Percentiles rank a stretch among this genome's conserved stretches.
These are phyloP conservation scores for Carex pumila DNA, from an alignment of 176 grass and related monocot species.

Conservation along the genomic window DNA sequence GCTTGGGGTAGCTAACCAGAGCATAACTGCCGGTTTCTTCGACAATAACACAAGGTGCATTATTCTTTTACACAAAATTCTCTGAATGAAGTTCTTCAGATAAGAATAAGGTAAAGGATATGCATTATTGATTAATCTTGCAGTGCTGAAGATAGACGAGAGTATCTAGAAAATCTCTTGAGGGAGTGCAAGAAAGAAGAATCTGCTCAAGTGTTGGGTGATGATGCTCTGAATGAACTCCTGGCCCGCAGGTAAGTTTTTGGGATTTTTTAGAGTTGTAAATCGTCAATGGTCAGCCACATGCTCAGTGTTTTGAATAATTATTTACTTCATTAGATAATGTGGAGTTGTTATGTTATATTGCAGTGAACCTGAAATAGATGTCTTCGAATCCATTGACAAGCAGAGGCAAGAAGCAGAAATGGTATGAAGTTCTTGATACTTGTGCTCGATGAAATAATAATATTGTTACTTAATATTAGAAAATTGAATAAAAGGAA, in stretches of 20 bases:
- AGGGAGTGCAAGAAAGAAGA: slow-evolving; percentile 98
- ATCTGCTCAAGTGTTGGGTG: slow-evolving; percentile 75
- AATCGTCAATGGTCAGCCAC: not conserved
- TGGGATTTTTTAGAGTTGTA: not conserved
- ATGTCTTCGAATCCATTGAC: slow-evolving; percentile 88
- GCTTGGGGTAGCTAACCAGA: slow-evolving; percentile 97
- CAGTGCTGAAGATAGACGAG: slow-evolving; percentile 96
- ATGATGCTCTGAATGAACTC: slow-evolving; percentile 93
- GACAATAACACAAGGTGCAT: slow-evolving; percentile 95
- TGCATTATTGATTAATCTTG: slow-evolving; percentile 9
- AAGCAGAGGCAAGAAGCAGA: slow-evolving; percentile 87
- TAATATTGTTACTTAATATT: slow-evolving; percentile 8
- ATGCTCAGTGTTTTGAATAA: not conserved
- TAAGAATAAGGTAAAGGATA: not conserved
- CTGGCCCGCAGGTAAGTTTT: slow-evolving; percentile 68
- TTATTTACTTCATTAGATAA: not conserved
- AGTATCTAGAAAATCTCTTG: slow-evolving; percentile 92
- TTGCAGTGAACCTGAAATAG: slow-evolving; percentile 92
- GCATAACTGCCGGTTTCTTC: slow-evolving; percentile 99
- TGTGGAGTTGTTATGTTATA: not conserved
- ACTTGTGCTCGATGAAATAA: not conserved
- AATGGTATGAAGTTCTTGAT: slow-evolving; percentile 41
- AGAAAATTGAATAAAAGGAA: not conserved
- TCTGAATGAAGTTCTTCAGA: not conserved
- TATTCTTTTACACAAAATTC: not conserved